Evolutionary conservation across 1,284 basidiomycete species (phyloP), one percentile per base, ranked within the genome.

Genomic region (Moesziomyces sp.): DNA sequence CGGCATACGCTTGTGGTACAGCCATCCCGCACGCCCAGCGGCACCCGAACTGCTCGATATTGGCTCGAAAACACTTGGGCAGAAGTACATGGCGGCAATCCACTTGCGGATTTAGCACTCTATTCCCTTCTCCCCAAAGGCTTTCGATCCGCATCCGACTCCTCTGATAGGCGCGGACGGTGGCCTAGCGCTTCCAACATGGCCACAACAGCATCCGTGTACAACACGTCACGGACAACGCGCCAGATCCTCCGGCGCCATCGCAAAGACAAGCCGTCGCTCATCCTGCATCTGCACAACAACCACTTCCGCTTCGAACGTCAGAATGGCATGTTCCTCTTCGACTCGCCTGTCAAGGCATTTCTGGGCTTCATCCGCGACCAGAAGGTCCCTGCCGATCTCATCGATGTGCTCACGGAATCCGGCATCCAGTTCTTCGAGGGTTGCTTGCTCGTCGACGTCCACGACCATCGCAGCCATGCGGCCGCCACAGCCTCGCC

Each of bases 161-260:
- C 23, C 16, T 46, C 8, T 14, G 11, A 28, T 46, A 11, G 18
- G 46, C 26, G 46, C 26, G 16, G 26, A 26, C 46, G 24, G 23
- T 18, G 23, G 24, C 35, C 19, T 8, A 28, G 33, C 19, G 18
- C 23, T 19, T 11, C 21, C 26, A 72, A n/a, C 21, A 83, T 83
- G 81, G 80, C 81, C 23, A 81, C 79, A 13, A 78, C 80, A 16
- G 80, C 79, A 6, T 81, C 76, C 35, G 74, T 82, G 44, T 83
- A 83, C 74, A 83, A 83, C 53, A 71, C 68, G 21, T 77, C 78
- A n/a, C 72, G 81, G 10, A 79, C 79, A 18, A 78, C 79, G 3
- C 72, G 81, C 5, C 81, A 83, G 63, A 77, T 83, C 30, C 66
- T 83, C 13, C 76, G 76, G 40, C 65, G 82, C 9, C 75, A 83